Evolutionary conservation across 352 stramenopile genomes (phyloP), one percentile per base, ranked within the genome.

Genomic region (Lagenidium sp.): DNA sequence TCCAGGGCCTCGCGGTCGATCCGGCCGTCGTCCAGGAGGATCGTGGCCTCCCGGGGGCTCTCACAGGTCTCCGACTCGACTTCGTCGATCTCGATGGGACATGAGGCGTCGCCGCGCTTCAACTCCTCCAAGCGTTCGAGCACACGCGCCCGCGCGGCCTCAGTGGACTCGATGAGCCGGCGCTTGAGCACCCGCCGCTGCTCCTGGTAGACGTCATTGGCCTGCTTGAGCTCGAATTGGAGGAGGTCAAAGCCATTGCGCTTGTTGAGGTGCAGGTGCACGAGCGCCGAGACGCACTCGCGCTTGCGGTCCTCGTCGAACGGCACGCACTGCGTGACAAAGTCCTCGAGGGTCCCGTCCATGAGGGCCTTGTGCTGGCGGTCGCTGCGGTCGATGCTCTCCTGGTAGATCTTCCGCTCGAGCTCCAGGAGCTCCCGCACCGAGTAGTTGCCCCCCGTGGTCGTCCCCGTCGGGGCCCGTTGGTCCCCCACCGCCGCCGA

Each of bases 361-460:
- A 52, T 44, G 23, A 92, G 60, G 44, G 75, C 32, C 23, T 65
- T 42, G n/a, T 72, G 68, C 40, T 82, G 77, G 30, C 53, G 42
- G 31, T 53, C 37, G 24, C 69, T 64, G n/a, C 64, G 69, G 22
- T 88, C 72, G 36, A 92, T 89, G 49, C 69, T 88, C 37, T 92
- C 74, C 57, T 92, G 74, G 47, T 89, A 89, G 22, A 92, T 63
- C 58, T 85, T 67, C 19, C 71, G 61, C 66, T 92, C 76, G 29
- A 89, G 62, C 57, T 89, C 77, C 50, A 89, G 61, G 55, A 89
- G 52, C 53, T 86, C 64, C 16, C 71, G 73, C 38, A 86, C 77
- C 29, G 71, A 82, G 26, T 79, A 67, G 43, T 57, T 37, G 35
- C 37, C 37, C 5, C n/a, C 12, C 18, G 30, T 50, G 16, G 30